Evolutionary conservation across 768 basidiomycete species (phyloP).

Genomic region (Chalciporus piperatus): DNA sequence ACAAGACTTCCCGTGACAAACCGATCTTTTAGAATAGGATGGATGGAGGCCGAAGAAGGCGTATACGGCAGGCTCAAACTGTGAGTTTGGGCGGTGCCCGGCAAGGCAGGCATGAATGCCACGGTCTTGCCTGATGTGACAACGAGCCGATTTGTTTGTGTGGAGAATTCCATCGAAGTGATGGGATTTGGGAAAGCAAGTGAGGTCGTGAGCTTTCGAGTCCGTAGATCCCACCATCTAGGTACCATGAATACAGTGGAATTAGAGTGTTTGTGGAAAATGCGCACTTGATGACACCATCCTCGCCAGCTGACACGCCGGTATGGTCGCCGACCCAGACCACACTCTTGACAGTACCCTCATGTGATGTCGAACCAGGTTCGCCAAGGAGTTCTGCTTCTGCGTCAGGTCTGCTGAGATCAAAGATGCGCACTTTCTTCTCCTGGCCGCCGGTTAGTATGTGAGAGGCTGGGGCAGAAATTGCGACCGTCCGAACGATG

Average conservation of each 20-base stretch:
- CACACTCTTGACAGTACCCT: constrained; percentile 89
- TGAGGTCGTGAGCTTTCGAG: constrained; percentile 65
- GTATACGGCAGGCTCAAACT: constrained; percentile 78
- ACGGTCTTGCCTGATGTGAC: constrained; percentile 92
- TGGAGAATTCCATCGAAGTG: constrained; percentile 91
- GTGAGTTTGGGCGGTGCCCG: constrained; percentile 63
- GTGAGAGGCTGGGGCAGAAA: constrained; percentile 67
- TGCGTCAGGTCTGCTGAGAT: constrained; percentile 81
- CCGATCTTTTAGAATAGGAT: constrained; percentile 82
- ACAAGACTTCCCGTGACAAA: constrained; percentile 88
- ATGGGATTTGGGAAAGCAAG: constrained; percentile 77
- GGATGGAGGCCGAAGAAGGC: constrained; percentile 92
- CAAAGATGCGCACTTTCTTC: constrained; percentile 95
- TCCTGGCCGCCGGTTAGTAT: constrained; percentile 93
- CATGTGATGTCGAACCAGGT: constrained; percentile 62
- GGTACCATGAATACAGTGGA: constrained; percentile 14
- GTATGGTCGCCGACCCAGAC: constrained; percentile 89
- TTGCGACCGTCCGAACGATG: constrained; percentile 93
- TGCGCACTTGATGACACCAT: constrained; percentile 79
- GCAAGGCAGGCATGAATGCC: constrained; percentile 80
- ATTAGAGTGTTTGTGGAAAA: not conserved
- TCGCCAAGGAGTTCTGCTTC: constrained; percentile 80
- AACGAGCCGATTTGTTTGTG: constrained; percentile 76
- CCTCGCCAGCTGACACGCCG: constrained; percentile 89
- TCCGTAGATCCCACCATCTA: constrained; percentile 97